Evolutionary conservation across 176 grass and related monocot genomes (phyloP).

Genomic region (Ampelocalamus luodianensis): DNA sequence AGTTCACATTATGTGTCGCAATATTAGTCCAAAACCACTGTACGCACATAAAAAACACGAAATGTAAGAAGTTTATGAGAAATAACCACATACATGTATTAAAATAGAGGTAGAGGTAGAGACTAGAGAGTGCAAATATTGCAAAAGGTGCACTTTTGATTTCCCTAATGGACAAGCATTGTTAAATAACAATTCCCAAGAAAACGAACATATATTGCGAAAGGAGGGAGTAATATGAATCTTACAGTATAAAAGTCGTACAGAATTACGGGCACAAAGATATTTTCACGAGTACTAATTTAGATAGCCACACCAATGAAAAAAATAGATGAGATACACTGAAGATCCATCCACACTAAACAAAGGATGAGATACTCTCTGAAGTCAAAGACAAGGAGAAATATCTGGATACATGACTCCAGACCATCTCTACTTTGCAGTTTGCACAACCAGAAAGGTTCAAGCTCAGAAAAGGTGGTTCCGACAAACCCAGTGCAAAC

Average conservation of each 20-base stretch:
- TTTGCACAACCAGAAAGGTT: conserved; percentile 3
- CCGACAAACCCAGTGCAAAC: too few relatives aligned
- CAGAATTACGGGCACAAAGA: neutral
- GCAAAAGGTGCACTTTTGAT: neutral
- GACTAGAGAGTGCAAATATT: neutral
- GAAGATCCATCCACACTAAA: conserved; percentile 23
- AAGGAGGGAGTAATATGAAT: neutral
- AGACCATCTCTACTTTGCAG: conserved; percentile 8
- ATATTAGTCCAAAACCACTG: neutral
- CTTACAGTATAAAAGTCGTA: neutral
- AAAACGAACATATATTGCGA: neutral
- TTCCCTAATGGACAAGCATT: neutral
- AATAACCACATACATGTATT: neutral
- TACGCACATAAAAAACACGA: neutral
- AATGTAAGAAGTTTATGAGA: neutral
- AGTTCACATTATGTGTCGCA: neutral
- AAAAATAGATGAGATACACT: neutral
- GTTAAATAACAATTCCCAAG: neutral
- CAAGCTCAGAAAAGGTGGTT: neutral
- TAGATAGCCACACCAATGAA: neutral
- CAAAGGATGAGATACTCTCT: neutral
- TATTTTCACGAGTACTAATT: neutral
- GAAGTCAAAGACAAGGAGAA: conserved; percentile 32
- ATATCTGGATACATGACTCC: conserved; percentile 14
- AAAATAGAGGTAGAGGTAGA: neutral